Base-by-base conservation (phyloP, 1,139 yeast genomes). In the Kodamaea sp. region DNA sequence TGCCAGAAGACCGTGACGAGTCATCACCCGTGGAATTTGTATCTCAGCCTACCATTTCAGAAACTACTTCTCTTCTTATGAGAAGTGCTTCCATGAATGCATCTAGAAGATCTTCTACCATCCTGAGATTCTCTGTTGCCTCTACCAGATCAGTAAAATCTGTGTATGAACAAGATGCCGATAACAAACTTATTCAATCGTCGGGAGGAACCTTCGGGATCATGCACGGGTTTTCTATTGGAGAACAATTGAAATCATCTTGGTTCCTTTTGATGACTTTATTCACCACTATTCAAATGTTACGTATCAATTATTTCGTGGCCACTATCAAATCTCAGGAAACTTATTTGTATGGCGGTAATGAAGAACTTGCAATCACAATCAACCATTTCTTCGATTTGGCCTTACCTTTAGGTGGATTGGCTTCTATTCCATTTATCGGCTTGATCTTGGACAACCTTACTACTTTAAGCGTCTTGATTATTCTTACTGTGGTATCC, bases 231-330 rank as follows among this genome's bases (percentile, higher is more conserved):
- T 62, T 66, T 27, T 46, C 83, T 1, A 73, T 83, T n/a, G 43
- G 50, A 9, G 73, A 73, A 31, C 97, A 90, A 61, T 63, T 89
- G 37, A 63, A 60, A 29, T 77, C 92, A 3, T 80, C 83, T 8
- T 88, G 96, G 94, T 90, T 88, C 56, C 53, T 71, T 32, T 63
- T 88, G 36, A 83, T 88, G 84, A 76, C 87, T 15, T 54, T 78
- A 4, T 87, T 88, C 59, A 84, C 96, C 5, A 76, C 90, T 2
- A 74, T 88, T 37, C 95, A 88, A 59, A 88, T 89, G 96, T 72
- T 90, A 34, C 73, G 96, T 55, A 84, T 89, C 47, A 90, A 90
- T 61, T 89, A 84, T 59, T 90, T 87, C 59, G 94, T 90, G 33
- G 96, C 96, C 5, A 87, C 97, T 1, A 68, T 90, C 27, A 77